Base-by-base conservation (phyloP, 2,329 filamentous ascomycete species). In the Fusarium lateritium region DNA sequence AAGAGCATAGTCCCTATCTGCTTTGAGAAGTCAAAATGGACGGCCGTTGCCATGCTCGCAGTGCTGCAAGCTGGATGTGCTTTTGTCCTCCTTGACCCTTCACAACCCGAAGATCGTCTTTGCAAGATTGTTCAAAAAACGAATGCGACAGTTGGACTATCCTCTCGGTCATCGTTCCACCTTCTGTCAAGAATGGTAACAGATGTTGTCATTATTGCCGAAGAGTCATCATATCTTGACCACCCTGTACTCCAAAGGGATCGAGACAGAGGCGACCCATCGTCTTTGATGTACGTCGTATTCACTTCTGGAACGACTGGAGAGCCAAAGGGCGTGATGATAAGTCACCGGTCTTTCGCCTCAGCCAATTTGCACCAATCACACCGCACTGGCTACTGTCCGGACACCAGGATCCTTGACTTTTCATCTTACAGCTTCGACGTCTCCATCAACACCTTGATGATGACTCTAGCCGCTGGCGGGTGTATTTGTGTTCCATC, bases 241-340 rank as follows among this genome's bases (percentile, higher is more conserved):
- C 4, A 5, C 26, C 36, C 44, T 2, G 22, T 49, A 2, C 17
- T 49, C 7, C 26, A 28, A 2, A 34, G 17, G 3, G 40, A 28
- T 44, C 40, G 19, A 26, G 28, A 6, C 6, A 46, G 34, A 33
- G n/a, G 14, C 6, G 38, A n/a, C 34, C 36, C 50, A 1, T 17
- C 56, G 19, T 60, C 43, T 21, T 10, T 40, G 0, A 26, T 43
- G 1, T 77, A 78, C 43, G 82, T 85, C 63, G 83, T 86, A 65
- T 88, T 87, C 73, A 88, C 86, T 6, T 87, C 85, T 3, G 86
- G 86, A n/a, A 87, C 82, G 26, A 88, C 86, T 0, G 86, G 86
- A 6, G 78, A 77, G 15, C 86, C 86, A 0, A 88, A 88, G 73
- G 85, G 85, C n/a, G 82, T 84, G 10, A 77, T 84, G 9, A 62